A percentile compares a stretch with the other conserved stretches of the same genome.
Evolutionary conservation across 2,329 filamentous ascomycete species (phyloP).

Genomic region (Penicillium sclerotigenum): DNA sequence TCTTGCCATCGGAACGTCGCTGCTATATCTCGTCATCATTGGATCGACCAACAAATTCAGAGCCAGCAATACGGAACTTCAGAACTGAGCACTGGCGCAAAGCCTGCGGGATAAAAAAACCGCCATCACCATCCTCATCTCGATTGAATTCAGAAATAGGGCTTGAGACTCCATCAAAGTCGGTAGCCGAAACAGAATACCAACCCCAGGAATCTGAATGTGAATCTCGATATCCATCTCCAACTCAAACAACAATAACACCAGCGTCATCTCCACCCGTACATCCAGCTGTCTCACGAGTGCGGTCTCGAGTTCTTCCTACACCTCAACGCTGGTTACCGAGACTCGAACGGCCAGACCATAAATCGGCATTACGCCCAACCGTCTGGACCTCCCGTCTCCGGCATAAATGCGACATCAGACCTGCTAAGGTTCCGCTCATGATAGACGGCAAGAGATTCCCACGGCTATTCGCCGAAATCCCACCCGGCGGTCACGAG

Average conservation of each 20-base stretch:
- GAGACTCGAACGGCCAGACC: not conserved
- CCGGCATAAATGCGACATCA: not conserved
- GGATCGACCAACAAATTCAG: not conserved
- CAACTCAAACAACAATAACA: not conserved
- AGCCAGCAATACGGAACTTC: too few species aligned
- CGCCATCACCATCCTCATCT: not conserved
- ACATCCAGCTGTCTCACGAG: not conserved
- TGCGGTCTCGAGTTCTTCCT: too few species aligned
- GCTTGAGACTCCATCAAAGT: not conserved
- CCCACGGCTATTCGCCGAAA: not conserved
- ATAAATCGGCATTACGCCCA: not conserved
- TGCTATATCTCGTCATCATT: not conserved
- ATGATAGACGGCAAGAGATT: not conserved
- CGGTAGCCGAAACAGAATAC: not conserved
- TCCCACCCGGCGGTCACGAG: not conserved
- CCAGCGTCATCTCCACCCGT: not conserved
- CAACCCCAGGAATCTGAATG: not conserved
- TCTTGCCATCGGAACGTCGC: not conserved
- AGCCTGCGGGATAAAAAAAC: not conserved
- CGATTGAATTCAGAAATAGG: not conserved
- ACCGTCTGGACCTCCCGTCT: not conserved
- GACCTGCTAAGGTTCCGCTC: accelerated
- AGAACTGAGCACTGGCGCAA: not conserved
- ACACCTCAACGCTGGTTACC: not conserved
- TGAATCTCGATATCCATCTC: not conserved